Base-by-base conservation (phyloP, 1,139 yeast species). In the Diutina sp. region DNA sequence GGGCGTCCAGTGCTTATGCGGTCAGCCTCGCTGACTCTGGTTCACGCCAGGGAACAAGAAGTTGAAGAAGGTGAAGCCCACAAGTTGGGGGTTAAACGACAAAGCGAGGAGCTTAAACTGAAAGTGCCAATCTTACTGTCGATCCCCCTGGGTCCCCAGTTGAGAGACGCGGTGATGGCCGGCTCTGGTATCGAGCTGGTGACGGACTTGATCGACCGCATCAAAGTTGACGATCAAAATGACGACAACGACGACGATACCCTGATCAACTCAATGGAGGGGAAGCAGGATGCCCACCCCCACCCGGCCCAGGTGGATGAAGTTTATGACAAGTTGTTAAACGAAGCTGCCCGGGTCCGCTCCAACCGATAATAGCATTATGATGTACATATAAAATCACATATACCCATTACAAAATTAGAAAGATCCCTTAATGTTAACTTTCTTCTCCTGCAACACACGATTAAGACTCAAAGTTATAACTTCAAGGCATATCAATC, bases 41-140 rank as follows among this genome's bases (percentile, higher is more conserved):
- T 80, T 6, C 83, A 83, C 62, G 87, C 90, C 25, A 86, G 83
- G 66, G 82, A 79, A 61, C 90, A 86, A 67, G 96, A 90, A 64
- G 83, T 84, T 60, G 97, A 90, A 68, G 97, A 90, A 73, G 97
- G 97, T 61, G 96, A 88, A 65, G 77, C 90, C 60, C 96, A 89
- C 69, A 83, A 87, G 69, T 91, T 89, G 82, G 95, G 95, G 16
- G 83, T 85, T 63, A 87, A 84, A 65, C 87, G 82, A 65, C 78
- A 83, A 59, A 69, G 74, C 41, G 73, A 58, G 45, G 57, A 55
- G 47, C 47, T 64, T 67, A n/a, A 58, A 63, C n/a, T 62, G 46
- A 68, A 66, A 14, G 59, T 68, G 4, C 78, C 79, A 1, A 64
- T 70, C 2, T 67, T 76, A 50, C 74, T 72, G 57, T 72, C 72